Percentiles rank a stretch among this genome's conserved stretches.
These are phyloP conservation scores for Dimocarpus longan DNA, from an alignment of 345 rosid genomes.

Conservation along the genomic window DNA sequence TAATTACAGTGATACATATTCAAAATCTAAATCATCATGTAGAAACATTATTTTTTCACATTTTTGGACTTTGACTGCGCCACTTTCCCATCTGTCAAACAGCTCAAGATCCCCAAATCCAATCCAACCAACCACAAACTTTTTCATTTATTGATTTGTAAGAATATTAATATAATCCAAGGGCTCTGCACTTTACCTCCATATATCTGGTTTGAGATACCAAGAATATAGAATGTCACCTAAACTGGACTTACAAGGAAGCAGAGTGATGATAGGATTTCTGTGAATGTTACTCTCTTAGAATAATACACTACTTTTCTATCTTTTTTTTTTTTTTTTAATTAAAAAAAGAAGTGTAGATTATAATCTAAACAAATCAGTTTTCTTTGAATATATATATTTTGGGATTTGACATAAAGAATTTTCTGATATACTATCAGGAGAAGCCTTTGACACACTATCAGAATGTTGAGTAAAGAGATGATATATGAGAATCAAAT, in stretches of 20 bases:
- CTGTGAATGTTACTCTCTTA: neutral
- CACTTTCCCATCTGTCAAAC: slow-evolving; percentile 6
- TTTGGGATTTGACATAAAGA: neutral
- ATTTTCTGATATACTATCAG: slow-evolving; percentile 7
- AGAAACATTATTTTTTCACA: slow-evolving; percentile 3
- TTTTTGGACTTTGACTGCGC: slow-evolving; percentile 11
- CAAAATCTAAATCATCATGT: slow-evolving; percentile 28
- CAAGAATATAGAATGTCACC: slow-evolving; percentile 7
- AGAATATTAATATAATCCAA: slow-evolving; percentile 11
- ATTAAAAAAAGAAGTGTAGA: neutral
- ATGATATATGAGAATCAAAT: slow-evolving; percentile 5
- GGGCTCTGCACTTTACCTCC: slow-evolving; percentile 1
- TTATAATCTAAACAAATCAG: neutral
- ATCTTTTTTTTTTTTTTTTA: neutral
- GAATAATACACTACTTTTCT: neutral
- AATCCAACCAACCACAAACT: neutral
- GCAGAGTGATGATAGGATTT: neutral
- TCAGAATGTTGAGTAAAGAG: neutral
- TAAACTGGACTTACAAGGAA: neutral
- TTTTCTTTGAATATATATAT: neutral
- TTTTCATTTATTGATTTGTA: neutral
- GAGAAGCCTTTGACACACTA: neutral
- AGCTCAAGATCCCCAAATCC: slow-evolving; percentile 11
- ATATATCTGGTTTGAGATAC: slow-evolving; percentile 2
- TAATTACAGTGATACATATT: slow-evolving; percentile 8